Base-by-base conservation (phyloP, 768 basidiomycete genomes). In the Tylopilus cervinicoccineus region DNA sequence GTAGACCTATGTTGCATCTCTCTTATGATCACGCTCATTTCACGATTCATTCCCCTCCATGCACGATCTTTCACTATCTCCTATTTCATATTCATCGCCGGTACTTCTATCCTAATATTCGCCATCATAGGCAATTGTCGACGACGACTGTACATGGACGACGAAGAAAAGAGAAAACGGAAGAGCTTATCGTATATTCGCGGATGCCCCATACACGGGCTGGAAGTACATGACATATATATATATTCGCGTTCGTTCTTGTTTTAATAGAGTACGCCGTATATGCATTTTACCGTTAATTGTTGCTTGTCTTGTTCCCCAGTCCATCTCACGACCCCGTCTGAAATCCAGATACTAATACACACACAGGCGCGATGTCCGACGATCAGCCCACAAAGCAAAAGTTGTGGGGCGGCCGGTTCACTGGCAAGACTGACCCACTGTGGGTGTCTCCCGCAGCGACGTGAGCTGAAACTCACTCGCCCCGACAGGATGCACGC, bases 391-490 rank as follows among this genome's bases (percentile, higher is more conserved):
- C 73, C 9, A 72, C 78, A 20, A 80, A 79, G 51, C 83, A 88
- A 68, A 91, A 90, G 64, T 68, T 92, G 63, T 92, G 89, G 89
- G 89, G 90, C 12, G 90, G 90, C 13, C 74, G 92, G 28, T 94
- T 94, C 62, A 91, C 88, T 12, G 90, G 90, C 39, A 83, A 81
- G 57, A 92, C 90, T 0, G 93, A 96, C 68, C 93, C 60, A 29
- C 38, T 53, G 54, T 56, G 39, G 46, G 52, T 53, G 6, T 6
- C 24, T n/a, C 23, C 20, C 20, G 22, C 9, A 19, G 17, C 14
- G 7, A 8, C 33, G n/a, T 29, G 34, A 4, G 28, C 26, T n/a
- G 6, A 14, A 12, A 23, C 43, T 56, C 51, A 59, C 38, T 7
- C 34, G 5, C 27, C 27, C n/a, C 43, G 27, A 43, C 31, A 95